Percentiles rank a stretch among this genome's conserved stretches.
phyloP scores from a whole-genome alignment of 805 yeast species.

The Nakazawaea molendinolei region DNA sequence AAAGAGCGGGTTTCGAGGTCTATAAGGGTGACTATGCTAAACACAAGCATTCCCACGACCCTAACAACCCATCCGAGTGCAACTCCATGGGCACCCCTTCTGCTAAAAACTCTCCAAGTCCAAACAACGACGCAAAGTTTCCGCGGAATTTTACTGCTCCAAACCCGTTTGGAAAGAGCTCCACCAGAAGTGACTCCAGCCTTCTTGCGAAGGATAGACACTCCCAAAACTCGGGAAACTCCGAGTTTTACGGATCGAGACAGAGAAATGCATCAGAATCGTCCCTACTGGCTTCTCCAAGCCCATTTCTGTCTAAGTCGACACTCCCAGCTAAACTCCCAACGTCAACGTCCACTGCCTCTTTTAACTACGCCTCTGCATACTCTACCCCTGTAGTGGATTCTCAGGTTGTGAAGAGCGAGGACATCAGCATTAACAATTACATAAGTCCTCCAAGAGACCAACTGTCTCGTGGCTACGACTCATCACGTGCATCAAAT shows the following conservation, averaged over 20 bases:
- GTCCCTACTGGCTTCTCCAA: no score
- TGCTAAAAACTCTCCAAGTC: slow-evolving; percentile 6
- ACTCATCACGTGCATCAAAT: no score
- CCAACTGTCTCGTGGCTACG: no score
- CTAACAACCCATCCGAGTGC: slow-evolving; percentile 7
- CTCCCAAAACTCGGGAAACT: neutral
- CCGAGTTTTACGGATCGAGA: neutral
- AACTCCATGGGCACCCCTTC: slow-evolving; percentile 4
- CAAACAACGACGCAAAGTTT: neutral
- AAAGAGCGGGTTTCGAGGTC: slow-evolving; percentile 76
- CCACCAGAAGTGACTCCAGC: no score
- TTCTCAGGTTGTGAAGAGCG: slow-evolving; percentile 1
- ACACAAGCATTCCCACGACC: slow-evolving; percentile 8
- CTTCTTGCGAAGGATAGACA: no score
- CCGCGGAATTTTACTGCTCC: slow-evolving; percentile 9
- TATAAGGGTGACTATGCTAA: slow-evolving; percentile 21
- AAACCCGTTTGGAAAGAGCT: slow-evolving; percentile 1
- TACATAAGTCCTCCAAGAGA: slow-evolving; percentile 3
- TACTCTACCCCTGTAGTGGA: slow-evolving; percentile 8
- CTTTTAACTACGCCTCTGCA: slow-evolving; percentile 6
- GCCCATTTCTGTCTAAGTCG: no score
- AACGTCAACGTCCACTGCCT: neutral
- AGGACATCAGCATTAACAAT: slow-evolving; percentile 6
- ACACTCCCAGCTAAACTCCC: no score
- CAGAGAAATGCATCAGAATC: slow-evolving; percentile 4